Evolutionary conservation across 768 basidiomycete genomes (phyloP), one percentile per base, ranked within the genome.

Genomic region (Ephemerocybe angulata): DNA sequence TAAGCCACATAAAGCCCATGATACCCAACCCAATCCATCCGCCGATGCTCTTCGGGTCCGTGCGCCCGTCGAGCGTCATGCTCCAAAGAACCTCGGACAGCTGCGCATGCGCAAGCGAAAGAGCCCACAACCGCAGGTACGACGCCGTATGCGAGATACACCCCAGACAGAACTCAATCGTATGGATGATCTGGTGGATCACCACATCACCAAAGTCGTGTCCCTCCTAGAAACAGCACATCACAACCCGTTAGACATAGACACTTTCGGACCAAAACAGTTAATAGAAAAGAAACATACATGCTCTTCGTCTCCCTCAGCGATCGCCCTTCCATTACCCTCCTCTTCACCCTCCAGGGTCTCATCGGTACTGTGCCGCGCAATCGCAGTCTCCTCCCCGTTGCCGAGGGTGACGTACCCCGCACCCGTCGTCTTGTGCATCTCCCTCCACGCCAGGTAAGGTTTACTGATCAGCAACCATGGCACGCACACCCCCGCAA

Each of bases 121-220:
- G 82, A 19, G 97, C 97, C 96, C 96, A 98, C 35, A 99, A 78
- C 67, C 96, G 89, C 46, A 93, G 82, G 71, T 91, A 92, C 15
- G 90, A 93, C 12, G 92, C 92, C 1, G 96, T 98, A 70, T 98
- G 96, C 59, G 96, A 98, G 65, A 98, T 98, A 70, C 96, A 98
- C 6, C 96, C 97, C 30, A 99, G 84, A 68, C 97, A 99, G 73
- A 98, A 99, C 74, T 99, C 97, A 71, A 99, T 98, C 24, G 94
- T 96, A 72, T 98, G 97, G 65, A 99, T 99, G 58, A 97, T 78
- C 70, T 99, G 97, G 72, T 99, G 96, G 56, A 98, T 90, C 22
- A 97, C 83, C 55, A 97, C 84, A 70, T 99, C 97, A 65, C 93
- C 78, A 70, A 98, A 92, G 65, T 97, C 93, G 68, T 95, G 92